Conservation (phyloP, 495 filamentous ascomycete species). For the Apiosordaria backusii region DNA sequence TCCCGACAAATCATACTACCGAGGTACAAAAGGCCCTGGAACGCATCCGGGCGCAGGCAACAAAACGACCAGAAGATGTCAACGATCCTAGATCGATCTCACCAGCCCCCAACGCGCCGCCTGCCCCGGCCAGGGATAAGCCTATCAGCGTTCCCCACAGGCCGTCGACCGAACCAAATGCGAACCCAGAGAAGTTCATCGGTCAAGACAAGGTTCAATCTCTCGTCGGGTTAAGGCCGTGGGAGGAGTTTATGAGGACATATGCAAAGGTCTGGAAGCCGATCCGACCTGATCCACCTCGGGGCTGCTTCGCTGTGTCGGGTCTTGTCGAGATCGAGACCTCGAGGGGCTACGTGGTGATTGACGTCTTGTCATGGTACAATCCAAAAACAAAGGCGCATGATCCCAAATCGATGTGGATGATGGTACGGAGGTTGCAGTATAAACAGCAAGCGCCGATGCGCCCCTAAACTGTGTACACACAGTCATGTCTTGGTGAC, state of each 20-base stretch:
- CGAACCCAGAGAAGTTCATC: not conserved
- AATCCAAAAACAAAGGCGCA: conserved; percentile 26
- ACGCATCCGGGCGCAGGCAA: conserved; percentile 30
- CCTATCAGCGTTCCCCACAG: conserved; percentile 8
- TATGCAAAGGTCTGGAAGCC: conserved; percentile 47
- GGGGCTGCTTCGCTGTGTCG: conserved; percentile 60
- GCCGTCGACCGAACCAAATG: not conserved
- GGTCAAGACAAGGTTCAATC: conserved; percentile 7
- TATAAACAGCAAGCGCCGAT: conserved; percentile 15
- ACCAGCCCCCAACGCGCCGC: not conserved
- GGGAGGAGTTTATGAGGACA: conserved; percentile 52
- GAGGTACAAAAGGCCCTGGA: conserved; percentile 27
- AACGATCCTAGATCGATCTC: conserved; percentile 14
- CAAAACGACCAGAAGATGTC: conserved; percentile 31
- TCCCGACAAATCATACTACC: conserved; percentile 12
- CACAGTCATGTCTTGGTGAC: too few species aligned
- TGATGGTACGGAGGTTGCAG: conserved; percentile 16
- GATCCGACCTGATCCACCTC: conserved; percentile 46
- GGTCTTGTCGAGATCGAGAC: conserved; percentile 66
- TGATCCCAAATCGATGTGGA: conserved; percentile 12
- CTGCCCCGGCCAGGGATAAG: not conserved
- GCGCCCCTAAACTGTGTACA: not conserved
- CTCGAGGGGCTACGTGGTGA: conserved; percentile 38
- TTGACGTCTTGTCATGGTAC: conserved; percentile 34
- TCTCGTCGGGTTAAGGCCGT: conserved; percentile 27